phyloP scores from a whole-genome alignment of 176 grass and related monocot genomes.

The Cocos nucifera region DNA sequence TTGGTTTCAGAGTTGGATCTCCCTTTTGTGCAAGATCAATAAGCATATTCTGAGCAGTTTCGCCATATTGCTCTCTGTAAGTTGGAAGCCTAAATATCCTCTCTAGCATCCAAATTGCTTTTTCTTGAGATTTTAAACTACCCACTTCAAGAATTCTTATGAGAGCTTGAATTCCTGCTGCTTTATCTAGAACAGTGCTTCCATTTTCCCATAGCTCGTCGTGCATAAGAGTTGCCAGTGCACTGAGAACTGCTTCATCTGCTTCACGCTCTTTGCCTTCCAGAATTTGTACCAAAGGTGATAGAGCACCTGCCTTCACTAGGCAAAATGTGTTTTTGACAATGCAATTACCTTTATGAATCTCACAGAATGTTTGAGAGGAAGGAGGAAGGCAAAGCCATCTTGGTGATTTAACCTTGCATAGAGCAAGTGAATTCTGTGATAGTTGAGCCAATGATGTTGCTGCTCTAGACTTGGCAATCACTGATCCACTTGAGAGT shows the following conservation, averaged over 20 bases:
- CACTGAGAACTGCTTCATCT: constrained; percentile 56
- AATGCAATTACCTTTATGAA: constrained; percentile 52
- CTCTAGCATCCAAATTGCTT: constrained; percentile 82
- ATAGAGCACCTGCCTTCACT: constrained; percentile 53
- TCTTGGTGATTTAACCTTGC: constrained; percentile 38
- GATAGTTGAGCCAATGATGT: constrained; percentile 66
- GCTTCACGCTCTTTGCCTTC: constrained; percentile 53
- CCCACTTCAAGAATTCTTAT: constrained; percentile 50
- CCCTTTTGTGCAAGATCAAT: constrained; percentile 76
- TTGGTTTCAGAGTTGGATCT: constrained; percentile 45
- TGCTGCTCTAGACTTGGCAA: constrained; percentile 69
- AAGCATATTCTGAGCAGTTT: constrained; percentile 47
- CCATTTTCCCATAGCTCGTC: constrained; percentile 70
- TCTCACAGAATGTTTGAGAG: constrained; percentile 51
- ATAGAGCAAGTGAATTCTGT: constrained; percentile 35
- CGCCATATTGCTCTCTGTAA: constrained; percentile 45
- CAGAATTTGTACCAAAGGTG: constrained; percentile 42
- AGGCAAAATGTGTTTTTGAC: constrained; percentile 73
- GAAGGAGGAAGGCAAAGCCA: constrained; percentile 56
- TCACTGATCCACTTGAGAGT: constrained; percentile 52
- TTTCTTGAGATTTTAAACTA: constrained; percentile 44
- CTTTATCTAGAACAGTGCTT: constrained; percentile 53
- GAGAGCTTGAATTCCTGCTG: constrained; percentile 47
- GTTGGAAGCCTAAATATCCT: constrained; percentile 50
- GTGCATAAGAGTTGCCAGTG: constrained; percentile 53